Conservation (phyloP, 2,329 filamentous ascomycete species). For the Xenoacremonium recifei region DNA sequence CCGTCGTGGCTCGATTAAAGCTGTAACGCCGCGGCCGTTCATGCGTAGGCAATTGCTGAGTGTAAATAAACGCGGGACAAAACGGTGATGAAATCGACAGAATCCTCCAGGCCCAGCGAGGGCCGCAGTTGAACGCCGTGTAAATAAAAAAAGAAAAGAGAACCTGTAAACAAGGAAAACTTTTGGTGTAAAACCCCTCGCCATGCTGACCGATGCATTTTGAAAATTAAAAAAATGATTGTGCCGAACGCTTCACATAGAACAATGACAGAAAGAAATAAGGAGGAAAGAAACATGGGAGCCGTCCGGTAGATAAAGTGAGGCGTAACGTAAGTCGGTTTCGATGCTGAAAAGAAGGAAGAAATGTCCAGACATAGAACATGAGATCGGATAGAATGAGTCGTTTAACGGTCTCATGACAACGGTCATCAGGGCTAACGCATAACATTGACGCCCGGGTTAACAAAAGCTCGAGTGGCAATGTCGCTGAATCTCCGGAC, state of each 20-base stretch:
- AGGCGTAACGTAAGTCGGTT: background rate
- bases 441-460: conserved; percentile 49
- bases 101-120: background rate
- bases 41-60: conserved; percentile 15
- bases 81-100: no score
- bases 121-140: conserved; percentile 24
- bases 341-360: background rate
- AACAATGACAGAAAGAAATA: no score
- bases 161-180: conserved; percentile 20
- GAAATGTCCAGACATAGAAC: no score
- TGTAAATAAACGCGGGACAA: conserved; percentile 16
- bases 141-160: no score
- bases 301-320: background rate
- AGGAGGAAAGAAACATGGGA: conserved; percentile 10
- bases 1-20: conserved; percentile 16
- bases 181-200: conserved; percentile 28
- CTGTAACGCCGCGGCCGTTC: conserved; percentile 21
- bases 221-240: conserved; percentile 19
- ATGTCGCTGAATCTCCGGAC: conserved; percentile 69
- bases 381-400: no score
- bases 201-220: conserved; percentile 34
- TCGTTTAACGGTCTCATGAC: no score
- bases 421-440: conserved; percentile 17
- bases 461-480: conserved; percentile 59
- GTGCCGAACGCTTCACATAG: conserved; percentile 11